These are phyloP conservation scores for Entrophospora sp. DNA, from an alignment of 192 early-diverging fungal species.

Conservation along the genomic window DNA sequence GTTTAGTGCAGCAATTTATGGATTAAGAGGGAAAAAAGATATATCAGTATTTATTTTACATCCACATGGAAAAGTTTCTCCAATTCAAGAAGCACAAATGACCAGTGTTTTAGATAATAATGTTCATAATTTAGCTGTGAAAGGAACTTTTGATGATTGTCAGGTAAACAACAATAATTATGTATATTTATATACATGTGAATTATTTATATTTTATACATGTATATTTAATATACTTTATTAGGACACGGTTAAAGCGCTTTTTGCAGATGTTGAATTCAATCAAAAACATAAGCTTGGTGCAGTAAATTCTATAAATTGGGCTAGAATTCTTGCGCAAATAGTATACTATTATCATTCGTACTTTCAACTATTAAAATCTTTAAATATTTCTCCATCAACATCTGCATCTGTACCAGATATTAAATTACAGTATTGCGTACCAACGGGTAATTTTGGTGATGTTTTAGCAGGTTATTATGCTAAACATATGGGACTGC, in stretches of 20 bases:
- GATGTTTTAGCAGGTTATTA: conserved; percentile 89
- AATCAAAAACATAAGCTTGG: conserved; percentile 69
- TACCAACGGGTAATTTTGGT: conserved; percentile 99
- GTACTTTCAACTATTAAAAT: conserved; percentile 59
- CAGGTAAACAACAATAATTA: conserved; percentile 29
- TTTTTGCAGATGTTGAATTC: conserved; percentile 75
- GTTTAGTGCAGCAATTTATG: conserved; percentile 91
- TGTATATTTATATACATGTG: neutral
- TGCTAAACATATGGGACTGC: conserved; percentile 85
- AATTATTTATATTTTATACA: neutral
- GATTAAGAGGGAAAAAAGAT: conserved; percentile 86
- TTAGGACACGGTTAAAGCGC: conserved; percentile 83
- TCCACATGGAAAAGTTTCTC: conserved; percentile 81
- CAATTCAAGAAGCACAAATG: conserved; percentile 98
- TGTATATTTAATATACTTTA: neutral
- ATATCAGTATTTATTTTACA: conserved; percentile 90
- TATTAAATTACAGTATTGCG: conserved; percentile 61
- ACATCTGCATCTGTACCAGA: conserved; percentile 33
- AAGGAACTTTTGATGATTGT: conserved; percentile 97
- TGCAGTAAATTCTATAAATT: conserved; percentile 99
- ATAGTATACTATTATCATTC: conserved; percentile 94
- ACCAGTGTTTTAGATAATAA: conserved; percentile 89
- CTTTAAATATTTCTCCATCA: conserved; percentile 37
- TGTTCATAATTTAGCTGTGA: conserved; percentile 86
- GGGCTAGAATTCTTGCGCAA: conserved; percentile 95